Evolutionary conservation across 2,329 filamentous ascomycete species (phyloP), one percentile per base, ranked within the genome.

Genomic region (Plectosphaerella plurivora): DNA sequence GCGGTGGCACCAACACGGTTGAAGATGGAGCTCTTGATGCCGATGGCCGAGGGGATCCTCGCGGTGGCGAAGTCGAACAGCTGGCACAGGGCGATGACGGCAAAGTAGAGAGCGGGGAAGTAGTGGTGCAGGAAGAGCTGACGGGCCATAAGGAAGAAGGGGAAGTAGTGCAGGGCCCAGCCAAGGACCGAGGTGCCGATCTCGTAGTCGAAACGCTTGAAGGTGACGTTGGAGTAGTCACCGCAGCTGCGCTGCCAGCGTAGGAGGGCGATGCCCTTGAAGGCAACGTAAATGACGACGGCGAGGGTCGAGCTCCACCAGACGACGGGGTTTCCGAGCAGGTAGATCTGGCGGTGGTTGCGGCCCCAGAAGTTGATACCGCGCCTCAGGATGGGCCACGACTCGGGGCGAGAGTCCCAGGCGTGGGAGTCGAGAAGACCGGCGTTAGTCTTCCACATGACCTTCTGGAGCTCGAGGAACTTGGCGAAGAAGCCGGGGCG

Each of bases 361-460:
- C 88, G 91, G 59, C 93, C 91, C 94, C 94, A 99, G 79, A 99
- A 99, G 77, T 99, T 99, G 79, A 99, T 99, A 63, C 94, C 94
- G 57, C 94, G 90, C 60, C 84, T 84, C 50, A 99, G 83, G 53
- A 95, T 82, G 20, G 94, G 94, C 94, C 94, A 99, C 7, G 91
- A 93, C 35, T 85, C 83, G 33, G 94, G 94, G 45, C 94, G 89
- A 46, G 94, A 97, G 68, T 99, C 94, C 94, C 95, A 99, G 50
- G 92, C 91, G 67, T 99, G 94, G 16, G 92, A 96, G 65, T 99
- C 94, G 24, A 94, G 90, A 47, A 99, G 83, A 44, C 94, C 94
- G 33, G 94, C 94, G 66, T 99, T 99, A 36, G 94, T 99, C 63
- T 82, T 91, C 94, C 94, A 99, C 94, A 99, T 99, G 58, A 99